Evolutionary conservation across 1,139 yeast species (phyloP), one percentile per base, ranked within the genome.

Genomic region (Yamadazyma songkhlaensis): DNA sequence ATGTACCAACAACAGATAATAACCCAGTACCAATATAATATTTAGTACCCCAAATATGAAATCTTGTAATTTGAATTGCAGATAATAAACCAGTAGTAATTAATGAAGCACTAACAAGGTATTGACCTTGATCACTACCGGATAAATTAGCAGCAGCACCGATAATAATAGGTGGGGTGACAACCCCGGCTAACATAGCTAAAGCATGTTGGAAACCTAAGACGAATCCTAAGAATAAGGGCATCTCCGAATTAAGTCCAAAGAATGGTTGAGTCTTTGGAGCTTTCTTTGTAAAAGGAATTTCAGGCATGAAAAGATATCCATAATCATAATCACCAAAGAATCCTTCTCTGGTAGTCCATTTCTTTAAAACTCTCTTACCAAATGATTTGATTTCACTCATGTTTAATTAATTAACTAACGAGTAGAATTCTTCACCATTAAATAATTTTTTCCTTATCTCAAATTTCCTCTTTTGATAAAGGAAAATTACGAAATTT

Each of bases 141-240:
- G 60, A 61, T 39, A 88, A 68, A 57, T 84, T 72, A 15, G 90
- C 89, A 21, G 74, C 62, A 8, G 66, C 51, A 1, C 89, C 66
- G 35, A 85, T 83, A 49, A 86, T 67, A 40, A 87, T 62, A 2
- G 96, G 94, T 5, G 96, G 95, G n/a, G 95, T 71, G 29, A 84
- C 84, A 35, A 89, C 78, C 52, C 96, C 96, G 8, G 95, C 96
- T 62, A 89, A 64, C 95, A 88, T 86, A 31, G 96, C 83, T 48
- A 89, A 64, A 1, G 95, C 69, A 57, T 89, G 97, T 62, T 88
- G 96, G 48, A 89, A 72, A 11, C 96, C 96, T 32, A 89, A 72
- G 6, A 88, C 47, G 38, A 84, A 60, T 1, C 95, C 95, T 38
- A 88, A 66, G 10, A 84, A 54, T 14, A 87, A 50, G 0, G 97